These are phyloP conservation scores for Gymnopilus junonius DNA, from an alignment of 768 basidiomycete genomes.

Conservation along the genomic window DNA sequence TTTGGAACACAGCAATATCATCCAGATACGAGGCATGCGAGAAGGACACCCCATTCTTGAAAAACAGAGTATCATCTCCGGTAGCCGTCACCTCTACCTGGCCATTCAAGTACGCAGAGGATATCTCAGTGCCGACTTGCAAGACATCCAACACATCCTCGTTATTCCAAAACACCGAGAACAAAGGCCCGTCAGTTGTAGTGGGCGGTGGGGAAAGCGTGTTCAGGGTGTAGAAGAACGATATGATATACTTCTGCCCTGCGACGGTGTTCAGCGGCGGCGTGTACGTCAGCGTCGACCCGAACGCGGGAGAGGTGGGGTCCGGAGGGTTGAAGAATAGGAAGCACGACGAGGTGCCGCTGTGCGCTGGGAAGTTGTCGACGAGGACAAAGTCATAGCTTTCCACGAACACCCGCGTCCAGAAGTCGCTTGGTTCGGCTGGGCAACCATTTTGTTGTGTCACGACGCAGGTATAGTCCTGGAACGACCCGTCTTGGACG, in stretches of 20 bases:
- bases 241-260: constrained; percentile 15
- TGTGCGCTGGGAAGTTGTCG: constrained; percentile 9
- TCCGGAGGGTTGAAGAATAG: background rate
- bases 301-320: background rate
- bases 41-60: constrained; percentile 6
- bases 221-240: constrained; percentile 16
- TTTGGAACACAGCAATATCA: constrained; percentile 7
- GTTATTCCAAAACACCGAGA: constrained; percentile 14
- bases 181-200: background rate
- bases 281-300: constrained; percentile 12
- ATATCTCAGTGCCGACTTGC: background rate
- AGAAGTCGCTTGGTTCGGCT: constrained; percentile 10
- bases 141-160: constrained; percentile 7
- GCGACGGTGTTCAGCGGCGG: constrained; percentile 6
- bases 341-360: constrained; percentile 6
- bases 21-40: constrained; percentile 7
- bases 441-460: constrained; percentile 9
- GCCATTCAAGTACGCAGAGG: background rate
- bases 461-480: constrained; percentile 17
- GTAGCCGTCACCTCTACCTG: constrained; percentile 4
- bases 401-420: background rate
- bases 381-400: constrained; percentile 8
- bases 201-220: background rate
- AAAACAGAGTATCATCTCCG: constrained; percentile 4
- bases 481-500: constrained; percentile 18